Base-by-base conservation (phyloP, 2,329 filamentous ascomycete species). In the Rosellinia necatrix region DNA sequence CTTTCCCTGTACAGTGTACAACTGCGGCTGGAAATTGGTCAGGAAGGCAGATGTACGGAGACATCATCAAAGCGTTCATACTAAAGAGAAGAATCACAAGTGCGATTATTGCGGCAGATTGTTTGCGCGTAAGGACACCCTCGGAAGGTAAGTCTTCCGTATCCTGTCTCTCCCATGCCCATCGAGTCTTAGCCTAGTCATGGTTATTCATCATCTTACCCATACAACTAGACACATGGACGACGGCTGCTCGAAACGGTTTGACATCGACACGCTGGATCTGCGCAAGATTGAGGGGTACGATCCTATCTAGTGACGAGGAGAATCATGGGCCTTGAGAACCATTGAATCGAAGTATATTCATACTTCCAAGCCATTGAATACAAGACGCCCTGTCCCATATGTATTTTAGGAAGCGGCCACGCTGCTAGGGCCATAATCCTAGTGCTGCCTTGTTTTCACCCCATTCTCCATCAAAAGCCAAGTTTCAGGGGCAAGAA, bases 91-190 rank as follows among this genome's bases (percentile, higher is more conserved):
- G 52, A 86, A 87, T 63, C 86, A 87, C 71, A 78, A 78, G 56
- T 96, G 91, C 68, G 80, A 85, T 58, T 85, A 86, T 58, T 96
- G 91, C 68, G 81, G 81, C 27, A 81, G 84, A 51, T 78, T 81
- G 37, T 96, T 96, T 76, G 86, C 89, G 22, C 82, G 91, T 40
- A 92, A 91, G 70, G 91, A 96, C 67, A 94, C 90, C 1, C 77
- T 94, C 15, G 77, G 86, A 74, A 88, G 91, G 90, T 91, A 74
- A 74, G 79, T 59, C 49, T 27, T n/a, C n/a, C n/a, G n/a, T n/a
- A n/a, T n/a, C n/a, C n/a, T n/a, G n/a, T n/a, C n/a, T n/a, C n/a
- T n/a, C n/a, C 1, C 17, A n/a, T n/a, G 30, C 19, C 25, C 22
- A 21, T 41, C 13, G 42, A 47, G 42, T n/a, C 30, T 9, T 25